Evolutionary conservation across 2,329 filamentous ascomycete genomes (phyloP).

Genomic region (Ascosphaera acerosa): DNA sequence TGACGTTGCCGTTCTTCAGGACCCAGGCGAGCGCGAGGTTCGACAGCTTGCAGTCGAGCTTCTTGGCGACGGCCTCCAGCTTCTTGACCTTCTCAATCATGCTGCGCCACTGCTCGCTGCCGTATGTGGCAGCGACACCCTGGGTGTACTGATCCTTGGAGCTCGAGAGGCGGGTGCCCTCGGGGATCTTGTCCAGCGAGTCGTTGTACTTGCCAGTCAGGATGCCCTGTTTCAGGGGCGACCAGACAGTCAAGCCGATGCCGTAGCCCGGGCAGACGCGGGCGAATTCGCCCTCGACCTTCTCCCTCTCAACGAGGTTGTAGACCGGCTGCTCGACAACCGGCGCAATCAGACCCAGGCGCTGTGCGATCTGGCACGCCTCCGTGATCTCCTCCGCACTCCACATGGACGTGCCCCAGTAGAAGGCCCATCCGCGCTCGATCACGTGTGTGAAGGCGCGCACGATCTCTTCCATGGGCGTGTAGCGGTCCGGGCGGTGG

Average conservation of each 20-base stretch:
- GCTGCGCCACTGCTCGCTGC: conserved; percentile 16
- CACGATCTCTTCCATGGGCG: conserved; percentile 47
- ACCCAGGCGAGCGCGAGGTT: conserved; percentile 34
- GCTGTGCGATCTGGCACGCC: conserved; percentile 35
- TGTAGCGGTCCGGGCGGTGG: conserved; percentile 40
- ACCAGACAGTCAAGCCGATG: conserved; percentile 38
- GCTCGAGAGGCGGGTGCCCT: conserved; percentile 32
- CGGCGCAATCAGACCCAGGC: conserved; percentile 31
- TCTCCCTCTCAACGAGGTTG: conserved; percentile 35
- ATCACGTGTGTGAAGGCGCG: conserved; percentile 49
- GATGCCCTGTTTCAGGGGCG: conserved; percentile 34
- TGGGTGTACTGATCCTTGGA: conserved; percentile 32
- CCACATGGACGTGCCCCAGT: conserved; percentile 50
- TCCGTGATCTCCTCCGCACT: conserved; percentile 39
- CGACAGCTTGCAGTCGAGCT: conserved; percentile 33
- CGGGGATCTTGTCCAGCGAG: conserved; percentile 25
- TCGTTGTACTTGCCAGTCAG: conserved; percentile 44
- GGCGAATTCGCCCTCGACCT: conserved; percentile 36
- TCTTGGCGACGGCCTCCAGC: conserved; percentile 34
- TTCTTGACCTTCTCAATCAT: conserved; percentile 34
- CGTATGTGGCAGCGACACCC: conserved; percentile 12
- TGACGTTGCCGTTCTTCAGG: conserved; percentile 32
- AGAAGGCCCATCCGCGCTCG: conserved; percentile 39
- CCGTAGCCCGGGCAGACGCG: conserved; percentile 35
- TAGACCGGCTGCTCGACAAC: conserved; percentile 35